phyloP scores from a whole-genome alignment of 164 flowering plant species.

The Euptelea pleiosperma region DNA sequence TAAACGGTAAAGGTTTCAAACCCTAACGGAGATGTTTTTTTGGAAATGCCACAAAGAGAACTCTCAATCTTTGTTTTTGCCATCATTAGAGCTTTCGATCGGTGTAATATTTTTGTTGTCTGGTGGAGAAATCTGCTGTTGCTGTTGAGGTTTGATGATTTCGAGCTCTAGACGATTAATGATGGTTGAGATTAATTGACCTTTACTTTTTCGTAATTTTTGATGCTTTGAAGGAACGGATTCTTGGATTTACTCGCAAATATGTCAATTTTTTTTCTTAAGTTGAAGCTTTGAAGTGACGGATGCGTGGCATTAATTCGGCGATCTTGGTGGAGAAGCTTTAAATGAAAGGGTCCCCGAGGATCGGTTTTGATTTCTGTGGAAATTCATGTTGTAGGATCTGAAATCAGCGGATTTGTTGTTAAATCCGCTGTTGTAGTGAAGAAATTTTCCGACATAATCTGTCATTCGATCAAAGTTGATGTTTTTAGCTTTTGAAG shows the following conservation, averaged over 20 bases:
- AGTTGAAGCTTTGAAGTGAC: constrained; percentile 10
- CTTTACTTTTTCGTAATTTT: not conserved
- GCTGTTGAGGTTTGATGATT: not conserved
- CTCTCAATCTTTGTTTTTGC: too few species aligned
- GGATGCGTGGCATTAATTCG: constrained; percentile 1
- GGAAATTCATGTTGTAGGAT: not conserved
- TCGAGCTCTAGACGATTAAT: not conserved
- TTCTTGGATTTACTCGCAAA: not conserved
- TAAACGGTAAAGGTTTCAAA: too few species aligned
- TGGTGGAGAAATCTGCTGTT: not conserved
- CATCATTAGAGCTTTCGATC: constrained; percentile 1
- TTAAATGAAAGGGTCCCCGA: too few species aligned
- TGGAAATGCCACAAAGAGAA: too few species aligned
- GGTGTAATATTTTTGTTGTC: constrained; percentile 3
- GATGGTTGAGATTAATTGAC: constrained; percentile 4
- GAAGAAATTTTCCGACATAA: too few species aligned
- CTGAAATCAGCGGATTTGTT: not conserved
- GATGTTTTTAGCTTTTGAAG: not conserved
- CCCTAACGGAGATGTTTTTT: too few species aligned
- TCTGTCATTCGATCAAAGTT: too few species aligned
- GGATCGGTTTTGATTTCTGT: too few species aligned
- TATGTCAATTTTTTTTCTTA: not conserved
- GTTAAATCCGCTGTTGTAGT: not conserved
- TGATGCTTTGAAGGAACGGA: constrained; percentile 10
- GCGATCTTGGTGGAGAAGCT: too few species aligned